Percentiles rank a stretch among this genome's conserved stretches.
phyloP scores from a whole-genome alignment of 768 basidiomycete species.

The Phanerodontia chrysosporium region DNA sequence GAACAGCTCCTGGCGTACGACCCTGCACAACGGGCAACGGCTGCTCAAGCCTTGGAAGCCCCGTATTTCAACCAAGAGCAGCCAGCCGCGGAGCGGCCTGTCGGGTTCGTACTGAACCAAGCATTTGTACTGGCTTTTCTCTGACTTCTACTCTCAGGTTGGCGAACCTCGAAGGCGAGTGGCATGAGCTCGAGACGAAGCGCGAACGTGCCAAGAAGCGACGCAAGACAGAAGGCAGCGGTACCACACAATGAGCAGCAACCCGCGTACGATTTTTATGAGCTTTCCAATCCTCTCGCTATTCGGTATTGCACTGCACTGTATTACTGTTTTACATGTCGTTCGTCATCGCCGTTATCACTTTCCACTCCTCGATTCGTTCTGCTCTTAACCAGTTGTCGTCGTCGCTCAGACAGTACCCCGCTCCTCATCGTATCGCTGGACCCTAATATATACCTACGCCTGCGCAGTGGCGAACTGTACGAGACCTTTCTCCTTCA shows the following conservation, averaged over 20 bases:
- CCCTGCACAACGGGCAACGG: constrained; percentile 71
- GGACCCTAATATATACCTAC: constrained; percentile 18
- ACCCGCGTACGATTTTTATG: neutral
- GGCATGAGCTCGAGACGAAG: constrained; percentile 98
- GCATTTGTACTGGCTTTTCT: neutral
- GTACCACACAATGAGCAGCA: constrained; percentile 4
- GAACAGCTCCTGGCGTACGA: constrained; percentile 78
- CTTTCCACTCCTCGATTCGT: neutral
- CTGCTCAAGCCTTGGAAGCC: constrained; percentile 72
- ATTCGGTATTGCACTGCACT: constrained; percentile 18
- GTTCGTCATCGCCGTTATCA: constrained; percentile 1
- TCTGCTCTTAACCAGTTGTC: neutral
- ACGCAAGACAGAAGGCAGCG: constrained; percentile 49
- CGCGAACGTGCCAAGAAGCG: constrained; percentile 81
- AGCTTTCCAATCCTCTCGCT: constrained; percentile 14
- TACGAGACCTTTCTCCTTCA: constrained; percentile 70
- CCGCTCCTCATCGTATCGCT: constrained; percentile 6
- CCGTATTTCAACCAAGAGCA: constrained; percentile 83
- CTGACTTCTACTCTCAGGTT: constrained; percentile 42
- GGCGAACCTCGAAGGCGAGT: constrained; percentile 83
- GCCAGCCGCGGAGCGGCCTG: constrained; percentile 69
- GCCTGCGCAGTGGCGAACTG: constrained; percentile 24
- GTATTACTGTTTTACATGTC: constrained; percentile 20
- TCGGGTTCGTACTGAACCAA: constrained; percentile 54
- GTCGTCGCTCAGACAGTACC: neutral